Percentiles rank a stretch among this genome's conserved stretches.
Evolutionary conservation across 169 alveolate species (phyloP).

Genomic region (Plasmodium inui): DNA sequence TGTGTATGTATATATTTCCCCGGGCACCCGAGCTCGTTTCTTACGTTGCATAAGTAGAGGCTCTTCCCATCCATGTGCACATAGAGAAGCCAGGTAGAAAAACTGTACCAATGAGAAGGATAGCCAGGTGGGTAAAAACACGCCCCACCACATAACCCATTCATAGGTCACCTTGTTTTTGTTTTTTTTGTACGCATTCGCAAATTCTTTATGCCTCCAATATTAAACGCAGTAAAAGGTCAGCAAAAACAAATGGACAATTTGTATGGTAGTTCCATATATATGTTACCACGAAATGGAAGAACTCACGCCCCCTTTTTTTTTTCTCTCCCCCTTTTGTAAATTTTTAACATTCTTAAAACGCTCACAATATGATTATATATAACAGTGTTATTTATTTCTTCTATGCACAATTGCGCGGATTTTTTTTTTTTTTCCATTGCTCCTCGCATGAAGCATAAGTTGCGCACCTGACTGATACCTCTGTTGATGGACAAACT

Average conservation of each 20-base stretch:
- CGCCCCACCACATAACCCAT: neutral
- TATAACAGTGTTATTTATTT: neutral
- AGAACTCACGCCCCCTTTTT: neutral
- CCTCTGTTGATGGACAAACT: neutral
- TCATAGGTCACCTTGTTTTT: neutral
- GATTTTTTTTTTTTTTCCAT: neutral
- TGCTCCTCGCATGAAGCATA: neutral
- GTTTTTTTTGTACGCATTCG: neutral
- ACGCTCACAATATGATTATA: neutral
- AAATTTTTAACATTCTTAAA: neutral
- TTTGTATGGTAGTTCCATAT: conserved; percentile 1
- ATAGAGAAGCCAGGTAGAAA: neutral
- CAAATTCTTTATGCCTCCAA: neutral
- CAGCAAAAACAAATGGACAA: neutral
- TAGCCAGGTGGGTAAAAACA: neutral
- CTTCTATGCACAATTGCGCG: neutral
- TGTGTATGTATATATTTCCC: neutral
- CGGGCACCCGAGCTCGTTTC: neutral
- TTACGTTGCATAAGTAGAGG: neutral
- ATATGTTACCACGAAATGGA: neutral
- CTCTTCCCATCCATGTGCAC: neutral
- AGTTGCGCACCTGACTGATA: neutral
- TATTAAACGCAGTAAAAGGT: neutral
- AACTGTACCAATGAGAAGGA: neutral
- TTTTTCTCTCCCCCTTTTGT: neutral